A percentile compares a stretch with the other conserved stretches of the same genome.
Conservation (phyloP, 2,329 filamentous ascomycete species). For the Xylariomycetidae sp. region DNA sequence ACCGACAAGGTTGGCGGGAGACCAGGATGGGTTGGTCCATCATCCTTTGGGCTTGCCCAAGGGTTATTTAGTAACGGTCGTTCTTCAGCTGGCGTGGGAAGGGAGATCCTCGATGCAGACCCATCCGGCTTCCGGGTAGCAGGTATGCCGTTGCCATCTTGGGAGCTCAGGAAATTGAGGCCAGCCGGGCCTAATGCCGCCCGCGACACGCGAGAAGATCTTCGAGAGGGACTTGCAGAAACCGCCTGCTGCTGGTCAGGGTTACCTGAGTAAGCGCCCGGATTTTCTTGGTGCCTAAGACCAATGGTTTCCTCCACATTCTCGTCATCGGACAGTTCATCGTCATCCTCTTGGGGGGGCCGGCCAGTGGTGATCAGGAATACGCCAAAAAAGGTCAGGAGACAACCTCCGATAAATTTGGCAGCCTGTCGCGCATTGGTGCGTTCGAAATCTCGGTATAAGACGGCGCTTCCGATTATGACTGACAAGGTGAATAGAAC, state of each 20-base stretch:
- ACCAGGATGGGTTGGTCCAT: conserved; percentile 25
- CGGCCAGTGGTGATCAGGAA: conserved; percentile 91
- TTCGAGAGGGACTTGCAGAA: conserved; percentile 32
- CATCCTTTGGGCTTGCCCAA: conserved; percentile 34
- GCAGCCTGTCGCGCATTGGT: conserved; percentile 64
- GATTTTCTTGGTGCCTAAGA: conserved; percentile 40
- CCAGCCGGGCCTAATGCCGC: conserved; percentile 36
- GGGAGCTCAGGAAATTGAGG: conserved; percentile 29
- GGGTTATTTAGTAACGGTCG: conserved; percentile 37
- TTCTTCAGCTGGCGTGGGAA: conserved; percentile 28
- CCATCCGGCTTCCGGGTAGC: conserved; percentile 28
- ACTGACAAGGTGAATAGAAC: conserved; percentile 94
- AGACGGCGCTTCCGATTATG: conserved; percentile 84
- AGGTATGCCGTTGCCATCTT: conserved; percentile 31
- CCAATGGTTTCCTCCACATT: conserved; percentile 60
- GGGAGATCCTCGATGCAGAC: conserved; percentile 22
- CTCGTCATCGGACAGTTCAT: conserved; percentile 51
- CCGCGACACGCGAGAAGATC: conserved; percentile 43
- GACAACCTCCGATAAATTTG: conserved; percentile 87
- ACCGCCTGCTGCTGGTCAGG: conserved; percentile 13
- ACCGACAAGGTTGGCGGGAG: conserved; percentile 26
- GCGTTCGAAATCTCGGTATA: conserved; percentile 92
- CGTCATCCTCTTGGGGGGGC: conserved; percentile 48
- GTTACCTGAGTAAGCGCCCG: conserved; percentile 27
- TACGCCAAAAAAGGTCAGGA: conserved; percentile 92